Conservation (phyloP, 257 asterid genomes). For the Salvia miltiorrhiza region DNA sequence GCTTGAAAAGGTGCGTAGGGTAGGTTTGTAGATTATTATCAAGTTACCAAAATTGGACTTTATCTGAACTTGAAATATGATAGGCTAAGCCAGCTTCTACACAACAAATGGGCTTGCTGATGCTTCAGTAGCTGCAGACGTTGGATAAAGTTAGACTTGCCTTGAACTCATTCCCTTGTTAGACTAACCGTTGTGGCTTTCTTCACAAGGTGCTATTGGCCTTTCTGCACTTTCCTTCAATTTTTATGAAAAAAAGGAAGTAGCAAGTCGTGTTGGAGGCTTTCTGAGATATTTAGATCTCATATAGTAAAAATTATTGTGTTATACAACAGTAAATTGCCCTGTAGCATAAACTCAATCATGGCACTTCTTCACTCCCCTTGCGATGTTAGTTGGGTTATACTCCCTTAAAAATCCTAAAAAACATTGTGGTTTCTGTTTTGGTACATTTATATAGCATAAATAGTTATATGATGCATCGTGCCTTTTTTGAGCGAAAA, state of each 20-base stretch:
- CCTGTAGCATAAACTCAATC: neutral
- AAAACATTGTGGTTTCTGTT: neutral
- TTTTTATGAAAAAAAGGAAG: neutral
- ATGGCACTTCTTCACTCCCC: neutral
- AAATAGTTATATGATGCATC: neutral
- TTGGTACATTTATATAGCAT: neutral
- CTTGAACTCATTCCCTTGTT: neutral
- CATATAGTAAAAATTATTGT: neutral
- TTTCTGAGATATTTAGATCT: neutral
- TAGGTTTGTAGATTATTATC: neutral
- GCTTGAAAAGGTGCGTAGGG: conserved; percentile 40
- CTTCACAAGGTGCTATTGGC: neutral
- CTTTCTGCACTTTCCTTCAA: neutral
- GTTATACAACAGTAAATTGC: neutral
- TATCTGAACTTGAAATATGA: conserved; percentile 12
- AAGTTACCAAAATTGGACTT: neutral
- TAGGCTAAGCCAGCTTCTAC: conserved; percentile 42
- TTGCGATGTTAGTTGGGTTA: neutral
- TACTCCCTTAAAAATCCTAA: neutral
- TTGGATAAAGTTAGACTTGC: neutral
- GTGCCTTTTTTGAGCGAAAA: neutral
- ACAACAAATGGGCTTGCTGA: conserved; percentile 18
- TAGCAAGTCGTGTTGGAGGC: neutral
- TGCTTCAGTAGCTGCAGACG: conserved; percentile 4
- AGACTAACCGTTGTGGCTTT: neutral